Conservation (phyloP, 306 rosid genomes). For the Quercus alba region DNA sequence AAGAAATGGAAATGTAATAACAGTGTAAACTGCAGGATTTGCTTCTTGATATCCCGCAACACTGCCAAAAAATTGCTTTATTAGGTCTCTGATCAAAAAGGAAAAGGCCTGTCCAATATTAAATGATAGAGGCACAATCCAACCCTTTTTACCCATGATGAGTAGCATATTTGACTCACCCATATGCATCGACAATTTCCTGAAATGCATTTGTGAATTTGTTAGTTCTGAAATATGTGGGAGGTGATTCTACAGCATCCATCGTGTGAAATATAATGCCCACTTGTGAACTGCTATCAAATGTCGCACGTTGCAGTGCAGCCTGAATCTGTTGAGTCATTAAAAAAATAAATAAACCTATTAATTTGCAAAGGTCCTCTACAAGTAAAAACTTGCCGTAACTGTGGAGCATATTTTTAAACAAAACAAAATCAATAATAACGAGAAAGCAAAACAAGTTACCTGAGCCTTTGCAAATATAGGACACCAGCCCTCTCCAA, state of each 20-base stretch:
- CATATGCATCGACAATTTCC: conserved; percentile 99
- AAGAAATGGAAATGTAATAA: conserved; percentile 87
- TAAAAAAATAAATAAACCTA: neutral
- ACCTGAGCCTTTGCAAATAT: conserved; percentile 87
- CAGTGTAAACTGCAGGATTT: conserved; percentile 93
- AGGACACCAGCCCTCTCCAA: conserved; percentile 99
- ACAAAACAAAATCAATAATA: neutral
- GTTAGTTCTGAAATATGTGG: conserved; percentile 91
- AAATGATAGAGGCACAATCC: conserved; percentile 8
- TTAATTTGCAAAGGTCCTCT: conserved; percentile 8
- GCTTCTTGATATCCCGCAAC: conserved; percentile 98
- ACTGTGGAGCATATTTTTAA: neutral
- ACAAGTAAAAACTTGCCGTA: neutral
- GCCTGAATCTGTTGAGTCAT: conserved; percentile 75
- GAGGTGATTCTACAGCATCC: conserved; percentile 95
- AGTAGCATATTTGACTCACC: conserved; percentile 57
- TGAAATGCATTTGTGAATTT: conserved; percentile 88
- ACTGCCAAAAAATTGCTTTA: conserved; percentile 53
- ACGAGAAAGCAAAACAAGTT: neutral
- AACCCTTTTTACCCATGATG: neutral
- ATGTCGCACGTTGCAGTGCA: conserved; percentile 94
- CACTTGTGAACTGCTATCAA: conserved; percentile 95
- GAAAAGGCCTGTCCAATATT: conserved; percentile 9
- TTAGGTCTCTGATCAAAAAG: conserved; percentile 29
- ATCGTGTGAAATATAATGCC: conserved; percentile 84